Conservation (phyloP, 192 early-diverging fungal genomes). For the Coemansia asiatica region DNA sequence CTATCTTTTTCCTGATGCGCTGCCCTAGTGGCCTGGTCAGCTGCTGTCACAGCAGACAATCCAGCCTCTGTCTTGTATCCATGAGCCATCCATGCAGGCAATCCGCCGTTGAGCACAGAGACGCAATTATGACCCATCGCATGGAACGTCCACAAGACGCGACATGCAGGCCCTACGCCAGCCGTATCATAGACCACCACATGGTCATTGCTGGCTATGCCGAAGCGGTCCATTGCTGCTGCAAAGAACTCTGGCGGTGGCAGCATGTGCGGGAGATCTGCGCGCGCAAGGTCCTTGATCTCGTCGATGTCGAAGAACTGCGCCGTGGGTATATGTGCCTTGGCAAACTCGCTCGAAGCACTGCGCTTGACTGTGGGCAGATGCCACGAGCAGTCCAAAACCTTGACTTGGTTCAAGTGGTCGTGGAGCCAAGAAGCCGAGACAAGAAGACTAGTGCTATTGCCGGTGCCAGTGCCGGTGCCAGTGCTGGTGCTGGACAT, state of each 20-base stretch:
- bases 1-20: too few species aligned
- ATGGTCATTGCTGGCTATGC: constrained; percentile 78
- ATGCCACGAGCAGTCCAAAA: constrained; percentile 92
- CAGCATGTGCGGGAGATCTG: constrained; percentile 86
- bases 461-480: neutral
- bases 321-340: constrained; percentile 66
- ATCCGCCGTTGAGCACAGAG: constrained; percentile 86
- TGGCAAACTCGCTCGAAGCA: constrained; percentile 68
- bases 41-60: too few species aligned
- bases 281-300: constrained; percentile 68
- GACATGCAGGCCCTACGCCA: constrained; percentile 77
- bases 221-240: constrained; percentile 64
- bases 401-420: constrained; percentile 63
- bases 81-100: constrained; percentile 73
- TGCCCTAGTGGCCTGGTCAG: too few species aligned
- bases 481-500: neutral
- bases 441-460: constrained; percentile 26
- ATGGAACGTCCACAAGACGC: constrained; percentile 94
- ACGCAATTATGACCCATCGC: constrained; percentile 82
- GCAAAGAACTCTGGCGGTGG: constrained; percentile 74
- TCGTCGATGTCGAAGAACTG: constrained; percentile 91
- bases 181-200: constrained; percentile 87
- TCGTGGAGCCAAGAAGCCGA: constrained; percentile 62
- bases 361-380: constrained; percentile 72
- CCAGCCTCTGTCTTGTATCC: too few species aligned